phyloP scores from a whole-genome alignment of 1,139 yeast genomes.

The Yamadazyma taylorii region DNA sequence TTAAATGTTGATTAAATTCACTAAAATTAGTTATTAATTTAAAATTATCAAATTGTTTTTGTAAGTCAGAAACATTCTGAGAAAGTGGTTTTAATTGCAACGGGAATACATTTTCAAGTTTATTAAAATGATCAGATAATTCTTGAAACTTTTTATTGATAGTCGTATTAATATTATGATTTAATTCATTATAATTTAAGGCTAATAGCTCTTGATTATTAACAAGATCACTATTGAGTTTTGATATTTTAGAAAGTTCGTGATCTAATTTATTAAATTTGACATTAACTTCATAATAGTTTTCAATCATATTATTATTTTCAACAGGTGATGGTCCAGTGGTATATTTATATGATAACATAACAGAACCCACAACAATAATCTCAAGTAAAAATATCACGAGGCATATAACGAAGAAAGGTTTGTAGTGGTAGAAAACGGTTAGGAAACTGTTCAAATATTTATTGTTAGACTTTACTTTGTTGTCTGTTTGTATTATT shows the following conservation, averaged over 20 bases:
- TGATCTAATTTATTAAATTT: conserved; percentile 21
- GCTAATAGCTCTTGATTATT: conserved; percentile 8
- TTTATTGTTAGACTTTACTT: no score
- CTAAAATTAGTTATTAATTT: conserved; percentile 10
- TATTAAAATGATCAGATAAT: conserved; percentile 18
- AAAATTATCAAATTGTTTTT: conserved; percentile 11
- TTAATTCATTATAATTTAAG: conserved; percentile 17
- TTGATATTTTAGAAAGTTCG: conserved; percentile 15
- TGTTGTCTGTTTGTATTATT: no score
- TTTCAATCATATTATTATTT: conserved; percentile 10
- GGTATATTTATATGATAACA: not conserved
- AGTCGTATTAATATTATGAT: conserved; percentile 4
- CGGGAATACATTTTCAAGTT: conserved; percentile 14
- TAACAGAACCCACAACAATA: not conserved
- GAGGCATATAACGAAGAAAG: not conserved
- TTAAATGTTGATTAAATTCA: conserved; percentile 21
- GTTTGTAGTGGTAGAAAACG: not conserved
- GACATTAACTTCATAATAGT: conserved; percentile 18
- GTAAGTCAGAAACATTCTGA: conserved; percentile 10
- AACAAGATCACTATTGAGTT: not conserved
- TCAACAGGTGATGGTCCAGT: not conserved
- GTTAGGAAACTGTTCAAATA: not conserved
- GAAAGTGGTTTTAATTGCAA: conserved; percentile 12
- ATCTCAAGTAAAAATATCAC: not conserved
- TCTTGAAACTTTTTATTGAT: conserved; percentile 20